These are phyloP conservation scores for Beta lomatogona DNA, from an alignment of 179 eudicot species.

Conservation along the genomic window DNA sequence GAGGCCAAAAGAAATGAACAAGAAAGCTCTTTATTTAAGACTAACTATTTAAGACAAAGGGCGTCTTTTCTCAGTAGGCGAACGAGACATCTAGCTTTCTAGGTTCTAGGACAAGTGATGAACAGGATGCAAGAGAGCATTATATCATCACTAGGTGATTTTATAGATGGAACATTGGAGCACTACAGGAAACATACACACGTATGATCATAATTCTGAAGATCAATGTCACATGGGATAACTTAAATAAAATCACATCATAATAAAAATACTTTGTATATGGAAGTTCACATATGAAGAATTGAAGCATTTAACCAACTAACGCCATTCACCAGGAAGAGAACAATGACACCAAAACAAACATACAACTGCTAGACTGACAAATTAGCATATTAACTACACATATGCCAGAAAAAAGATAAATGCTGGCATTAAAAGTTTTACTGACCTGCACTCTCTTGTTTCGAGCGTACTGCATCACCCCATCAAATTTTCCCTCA, in stretches of 20 bases:
- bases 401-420: neutral
- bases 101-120: neutral
- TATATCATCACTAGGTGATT: neutral
- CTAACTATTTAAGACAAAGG: neutral
- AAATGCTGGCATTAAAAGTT: neutral
- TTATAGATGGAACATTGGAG: too few relatives aligned
- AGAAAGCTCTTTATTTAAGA: neutral
- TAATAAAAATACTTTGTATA: neutral
- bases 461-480: conserved; percentile 81
- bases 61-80: neutral
- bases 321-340: neutral
- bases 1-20: neutral
- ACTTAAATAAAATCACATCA: neutral
- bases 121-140: neutral
- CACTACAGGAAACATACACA: neutral
- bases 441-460: conserved; percentile 79
- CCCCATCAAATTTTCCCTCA: conserved; percentile 59
- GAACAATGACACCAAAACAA: neutral
- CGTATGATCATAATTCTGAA: too few relatives aligned
- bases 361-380: neutral
- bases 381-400: neutral
- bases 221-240: neutral
- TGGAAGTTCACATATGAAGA: neutral
- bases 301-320: neutral
- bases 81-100: neutral